phyloP scores from a whole-genome alignment of 805 yeast species.

The Suhomyces canberraensis region DNA sequence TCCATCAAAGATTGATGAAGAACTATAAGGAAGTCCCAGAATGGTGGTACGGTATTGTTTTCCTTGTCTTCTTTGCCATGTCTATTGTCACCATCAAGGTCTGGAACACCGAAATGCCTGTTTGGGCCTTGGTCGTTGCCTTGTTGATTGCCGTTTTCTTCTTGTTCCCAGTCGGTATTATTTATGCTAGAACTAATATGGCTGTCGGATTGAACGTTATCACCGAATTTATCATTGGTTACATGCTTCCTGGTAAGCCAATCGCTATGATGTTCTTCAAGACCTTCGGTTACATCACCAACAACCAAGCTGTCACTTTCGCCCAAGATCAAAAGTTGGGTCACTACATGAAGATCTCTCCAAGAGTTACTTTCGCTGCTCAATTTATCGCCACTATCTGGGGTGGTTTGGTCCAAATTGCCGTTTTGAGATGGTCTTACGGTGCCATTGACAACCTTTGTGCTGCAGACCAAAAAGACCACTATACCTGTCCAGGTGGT shows the following conservation, averaged over 20 bases:
- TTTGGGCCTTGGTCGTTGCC: conserved; percentile 39
- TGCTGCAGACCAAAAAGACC: conserved; percentile 21
- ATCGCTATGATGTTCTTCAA: conserved; percentile 47
- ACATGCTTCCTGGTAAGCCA: conserved; percentile 48
- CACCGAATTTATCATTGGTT: conserved; percentile 42
- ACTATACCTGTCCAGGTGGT: conserved; percentile 43
- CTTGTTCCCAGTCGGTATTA: conserved; percentile 40
- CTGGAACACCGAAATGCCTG: conserved; percentile 44
- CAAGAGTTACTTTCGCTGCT: conserved; percentile 38
- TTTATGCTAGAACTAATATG: conserved; percentile 34
- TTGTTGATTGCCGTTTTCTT: conserved; percentile 36
- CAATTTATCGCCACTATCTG: conserved; percentile 44
- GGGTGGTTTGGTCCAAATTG: conserved; percentile 39
- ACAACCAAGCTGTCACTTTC: conserved; percentile 45
- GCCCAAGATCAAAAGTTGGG: conserved; percentile 48
- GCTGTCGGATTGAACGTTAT: conserved; percentile 42
- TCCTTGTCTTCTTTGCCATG: conserved; percentile 28
- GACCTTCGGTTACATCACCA: conserved; percentile 47
- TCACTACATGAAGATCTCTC: conserved; percentile 42
- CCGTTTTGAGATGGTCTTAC: conserved; percentile 42
- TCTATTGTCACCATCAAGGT: conserved; percentile 37
- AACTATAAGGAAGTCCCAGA: conserved; percentile 41
- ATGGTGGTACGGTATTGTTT: conserved; percentile 38
- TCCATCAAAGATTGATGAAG: conserved; percentile 55
- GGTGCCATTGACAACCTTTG: conserved; percentile 35